phyloP scores from a whole-genome alignment of 2,329 filamentous ascomycete species.

The Fusarium decemcellulare region DNA sequence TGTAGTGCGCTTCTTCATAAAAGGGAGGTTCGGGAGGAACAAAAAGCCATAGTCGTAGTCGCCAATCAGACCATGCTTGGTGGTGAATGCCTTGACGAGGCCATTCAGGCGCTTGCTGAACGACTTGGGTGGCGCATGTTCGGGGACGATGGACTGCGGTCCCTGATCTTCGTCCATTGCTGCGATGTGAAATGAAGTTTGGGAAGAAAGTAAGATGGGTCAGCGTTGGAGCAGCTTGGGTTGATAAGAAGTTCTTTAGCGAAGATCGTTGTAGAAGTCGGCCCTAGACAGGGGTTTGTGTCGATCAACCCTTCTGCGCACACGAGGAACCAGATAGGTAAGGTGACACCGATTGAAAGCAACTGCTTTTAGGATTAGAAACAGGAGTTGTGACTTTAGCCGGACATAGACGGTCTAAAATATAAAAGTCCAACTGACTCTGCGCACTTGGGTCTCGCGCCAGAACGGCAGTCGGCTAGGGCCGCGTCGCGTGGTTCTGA shows the following conservation, averaged over 20 bases:
- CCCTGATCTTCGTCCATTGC: constrained; percentile 71
- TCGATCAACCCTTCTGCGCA: constrained; percentile 15
- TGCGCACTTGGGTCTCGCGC: constrained; percentile 12
- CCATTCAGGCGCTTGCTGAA: constrained; percentile 46
- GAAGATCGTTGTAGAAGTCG: constrained; percentile 15
- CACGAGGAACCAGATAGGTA: not conserved
- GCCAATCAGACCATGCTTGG: constrained; percentile 82
- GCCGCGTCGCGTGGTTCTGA: constrained; percentile 38
- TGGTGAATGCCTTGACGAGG: constrained; percentile 61
- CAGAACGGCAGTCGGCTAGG: constrained; percentile 21
- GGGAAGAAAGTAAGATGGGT: constrained; percentile 13
- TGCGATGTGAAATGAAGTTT: constrained; percentile 22
- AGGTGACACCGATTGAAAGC: not conserved
- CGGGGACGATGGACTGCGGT: constrained; percentile 64
- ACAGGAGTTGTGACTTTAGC: not conserved
- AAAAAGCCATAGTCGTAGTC: constrained; percentile 93
- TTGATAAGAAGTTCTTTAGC: constrained; percentile 12
- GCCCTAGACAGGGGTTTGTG: constrained; percentile 20
- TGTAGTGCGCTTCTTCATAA: constrained; percentile 72
- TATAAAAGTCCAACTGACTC: constrained; percentile 26
- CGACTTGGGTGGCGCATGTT: constrained; percentile 50
- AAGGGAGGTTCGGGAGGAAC: constrained; percentile 86
- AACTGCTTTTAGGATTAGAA: not conserved
- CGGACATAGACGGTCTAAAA: constrained; percentile 22
- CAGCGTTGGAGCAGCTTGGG: constrained; percentile 3